Evolutionary conservation across 768 basidiomycete species (phyloP).

Genomic region (Galerina marginata): DNA sequence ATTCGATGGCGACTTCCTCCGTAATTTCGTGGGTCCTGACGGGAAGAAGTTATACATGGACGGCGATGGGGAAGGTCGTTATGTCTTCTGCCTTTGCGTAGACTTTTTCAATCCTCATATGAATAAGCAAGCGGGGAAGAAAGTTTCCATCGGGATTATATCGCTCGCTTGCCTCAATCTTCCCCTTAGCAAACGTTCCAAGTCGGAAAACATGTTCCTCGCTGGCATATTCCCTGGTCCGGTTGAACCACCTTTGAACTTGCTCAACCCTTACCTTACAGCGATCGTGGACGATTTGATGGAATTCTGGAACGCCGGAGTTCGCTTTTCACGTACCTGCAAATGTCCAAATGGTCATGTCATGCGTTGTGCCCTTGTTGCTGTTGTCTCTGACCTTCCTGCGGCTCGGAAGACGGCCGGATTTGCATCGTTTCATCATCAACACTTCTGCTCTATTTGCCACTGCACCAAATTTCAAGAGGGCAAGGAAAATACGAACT

Average conservation of each 20-base stretch:
- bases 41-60: too few species aligned
- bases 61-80: too few species aligned
- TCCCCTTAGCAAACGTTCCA: slow-evolving; percentile 10
- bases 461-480: background rate
- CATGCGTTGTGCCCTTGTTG: too few species aligned
- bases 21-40: too few species aligned
- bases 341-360: too few species aligned
- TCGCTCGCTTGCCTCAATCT: slow-evolving; percentile 12
- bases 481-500: slow-evolving; percentile 11
- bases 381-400: too few species aligned
- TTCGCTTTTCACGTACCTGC: background rate
- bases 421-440: background rate
- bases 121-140: background rate
- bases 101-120: slow-evolving; percentile 4
- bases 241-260: too few species aligned
- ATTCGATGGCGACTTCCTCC: too few species aligned
- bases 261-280: background rate
- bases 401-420: too few species aligned
- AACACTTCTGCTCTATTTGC: background rate
- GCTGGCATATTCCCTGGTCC: too few species aligned
- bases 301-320: slow-evolving; percentile 5
- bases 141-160: slow-evolving; percentile 3
- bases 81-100: too few species aligned
- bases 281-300: background rate
- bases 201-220: too few species aligned